These are phyloP conservation scores for Leishmania aethiopica DNA, from an alignment of 208 protist genomes.

Conservation along the genomic window DNA sequence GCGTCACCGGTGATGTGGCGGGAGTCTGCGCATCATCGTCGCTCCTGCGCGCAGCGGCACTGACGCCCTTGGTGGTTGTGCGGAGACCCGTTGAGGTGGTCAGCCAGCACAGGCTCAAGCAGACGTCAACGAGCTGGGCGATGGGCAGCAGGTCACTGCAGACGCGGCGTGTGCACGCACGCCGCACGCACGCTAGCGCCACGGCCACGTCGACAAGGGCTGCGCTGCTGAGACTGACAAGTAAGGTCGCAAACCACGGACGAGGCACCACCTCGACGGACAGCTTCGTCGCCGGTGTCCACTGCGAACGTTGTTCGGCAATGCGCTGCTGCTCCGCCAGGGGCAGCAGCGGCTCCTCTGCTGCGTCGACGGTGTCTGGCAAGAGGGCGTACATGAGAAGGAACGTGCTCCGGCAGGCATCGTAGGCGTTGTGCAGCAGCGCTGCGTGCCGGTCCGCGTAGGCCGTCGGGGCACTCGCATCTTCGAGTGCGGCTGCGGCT, in stretches of 20 bases:
- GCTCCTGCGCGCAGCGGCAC: background rate
- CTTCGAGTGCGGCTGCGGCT: background rate
- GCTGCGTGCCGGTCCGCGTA: background rate
- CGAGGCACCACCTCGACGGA: constrained; percentile 59
- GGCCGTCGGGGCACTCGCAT: background rate
- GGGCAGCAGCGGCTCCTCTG: background rate
- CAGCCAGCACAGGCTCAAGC: constrained; percentile 59
- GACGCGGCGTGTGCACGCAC: constrained; percentile 39
- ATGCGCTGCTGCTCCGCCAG: constrained; percentile 9
- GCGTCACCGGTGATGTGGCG: no score
- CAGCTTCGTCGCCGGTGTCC: constrained; percentile 43
- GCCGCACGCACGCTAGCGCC: constrained; percentile 47
- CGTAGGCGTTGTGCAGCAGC: constrained; percentile 68
- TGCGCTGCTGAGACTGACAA: constrained; percentile 43
- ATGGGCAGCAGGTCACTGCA: constrained; percentile 38
- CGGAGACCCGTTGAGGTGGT: background rate
- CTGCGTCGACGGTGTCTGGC: background rate
- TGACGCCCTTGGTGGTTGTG: background rate
- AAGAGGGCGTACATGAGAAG: constrained; percentile 65
- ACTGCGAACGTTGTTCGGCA: constrained; percentile 35
- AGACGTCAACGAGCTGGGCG: constrained; percentile 49
- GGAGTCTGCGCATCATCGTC: background rate
- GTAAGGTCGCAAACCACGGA: constrained; percentile 51
- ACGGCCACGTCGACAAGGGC: constrained; percentile 51
- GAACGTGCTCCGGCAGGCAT: constrained; percentile 69